Percentiles rank a stretch among this genome's conserved stretches.
Evolutionary conservation across 345 rosid species (phyloP).

Genomic region (Noccaea caerulescens): DNA sequence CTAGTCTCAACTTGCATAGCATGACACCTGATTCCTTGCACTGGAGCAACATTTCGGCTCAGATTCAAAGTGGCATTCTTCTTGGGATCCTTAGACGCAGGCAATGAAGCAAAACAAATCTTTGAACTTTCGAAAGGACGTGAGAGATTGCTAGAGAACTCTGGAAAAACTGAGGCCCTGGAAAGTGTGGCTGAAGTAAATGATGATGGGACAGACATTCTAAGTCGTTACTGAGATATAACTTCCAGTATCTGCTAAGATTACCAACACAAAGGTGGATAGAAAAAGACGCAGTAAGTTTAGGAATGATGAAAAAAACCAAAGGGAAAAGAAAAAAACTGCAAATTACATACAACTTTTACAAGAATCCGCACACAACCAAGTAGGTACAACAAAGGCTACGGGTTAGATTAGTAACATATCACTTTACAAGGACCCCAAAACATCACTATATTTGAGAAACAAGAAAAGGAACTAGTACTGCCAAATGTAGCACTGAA

Average conservation of each 20-base stretch:
- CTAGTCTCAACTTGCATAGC: slow-evolving; percentile 47
- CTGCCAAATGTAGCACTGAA: neutral
- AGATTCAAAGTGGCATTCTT: slow-evolving; percentile 39
- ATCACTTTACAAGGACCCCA: neutral
- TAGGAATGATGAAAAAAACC: neutral
- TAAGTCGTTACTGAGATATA: slow-evolving; percentile 12
- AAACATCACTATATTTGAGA: neutral
- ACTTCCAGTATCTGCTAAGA: slow-evolving; percentile 23
- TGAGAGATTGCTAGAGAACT: slow-evolving; percentile 33
- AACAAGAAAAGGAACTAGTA: neutral
- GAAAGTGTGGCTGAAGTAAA: slow-evolving; percentile 37
- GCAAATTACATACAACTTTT: neutral
- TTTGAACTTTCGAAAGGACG: slow-evolving; percentile 24
- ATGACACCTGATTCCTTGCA: slow-evolving; percentile 45
- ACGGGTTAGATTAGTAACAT: neutral
- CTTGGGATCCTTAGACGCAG: slow-evolving; percentile 36
- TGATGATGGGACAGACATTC: slow-evolving; percentile 48
- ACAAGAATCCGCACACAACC: neutral
- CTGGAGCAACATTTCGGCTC: slow-evolving; percentile 4
- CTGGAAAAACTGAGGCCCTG: slow-evolving; percentile 35
- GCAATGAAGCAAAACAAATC: slow-evolving; percentile 28
- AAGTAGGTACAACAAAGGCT: neutral
- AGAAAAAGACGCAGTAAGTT: neutral
- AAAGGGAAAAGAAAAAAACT: neutral
- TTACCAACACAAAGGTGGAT: neutral